A percentile compares a stretch with the other conserved stretches of the same genome.
Evolutionary conservation across 2,329 filamentous ascomycete genomes (phyloP).

Genomic region (Ophiocordyceps camponoti-saundersi): DNA sequence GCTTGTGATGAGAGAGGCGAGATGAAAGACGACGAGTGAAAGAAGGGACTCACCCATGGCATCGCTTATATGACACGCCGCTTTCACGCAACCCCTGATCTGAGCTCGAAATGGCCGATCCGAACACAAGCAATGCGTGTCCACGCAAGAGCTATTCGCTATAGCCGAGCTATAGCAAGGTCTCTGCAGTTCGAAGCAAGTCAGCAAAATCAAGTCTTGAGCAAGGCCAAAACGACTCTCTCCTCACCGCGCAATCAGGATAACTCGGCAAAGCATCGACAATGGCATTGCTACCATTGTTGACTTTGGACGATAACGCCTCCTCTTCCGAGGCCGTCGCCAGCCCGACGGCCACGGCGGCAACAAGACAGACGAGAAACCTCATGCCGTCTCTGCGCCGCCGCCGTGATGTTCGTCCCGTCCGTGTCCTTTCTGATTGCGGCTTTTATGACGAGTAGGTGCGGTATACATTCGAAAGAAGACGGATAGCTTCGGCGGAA

Average conservation of each 20-base stretch:
- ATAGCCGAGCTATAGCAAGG: not conserved
- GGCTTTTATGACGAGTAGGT: too few species aligned
- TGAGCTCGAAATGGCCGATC: not conserved
- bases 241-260: not conserved
- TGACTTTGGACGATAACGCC: not conserved
- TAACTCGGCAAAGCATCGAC: not conserved
- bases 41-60: not conserved
- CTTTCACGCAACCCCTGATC: not conserved
- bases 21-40: not conserved
- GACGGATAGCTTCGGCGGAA: too few species aligned
- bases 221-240: not conserved
- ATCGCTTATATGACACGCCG: not conserved
- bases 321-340: not conserved
- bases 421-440: too few species aligned
- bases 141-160: not conserved
- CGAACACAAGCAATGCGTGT: not conserved
- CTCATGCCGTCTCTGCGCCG: too few species aligned
- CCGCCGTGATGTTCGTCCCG: too few species aligned
- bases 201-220: not conserved
- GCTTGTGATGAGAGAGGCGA: too few species aligned
- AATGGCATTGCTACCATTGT: not conserved
- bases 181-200: not conserved
- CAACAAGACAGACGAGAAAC: too few species aligned
- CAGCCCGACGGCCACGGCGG: not conserved
- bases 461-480: too few species aligned